Conservation (phyloP, 2,329 filamentous ascomycete species). For the Penicillium sp. region DNA sequence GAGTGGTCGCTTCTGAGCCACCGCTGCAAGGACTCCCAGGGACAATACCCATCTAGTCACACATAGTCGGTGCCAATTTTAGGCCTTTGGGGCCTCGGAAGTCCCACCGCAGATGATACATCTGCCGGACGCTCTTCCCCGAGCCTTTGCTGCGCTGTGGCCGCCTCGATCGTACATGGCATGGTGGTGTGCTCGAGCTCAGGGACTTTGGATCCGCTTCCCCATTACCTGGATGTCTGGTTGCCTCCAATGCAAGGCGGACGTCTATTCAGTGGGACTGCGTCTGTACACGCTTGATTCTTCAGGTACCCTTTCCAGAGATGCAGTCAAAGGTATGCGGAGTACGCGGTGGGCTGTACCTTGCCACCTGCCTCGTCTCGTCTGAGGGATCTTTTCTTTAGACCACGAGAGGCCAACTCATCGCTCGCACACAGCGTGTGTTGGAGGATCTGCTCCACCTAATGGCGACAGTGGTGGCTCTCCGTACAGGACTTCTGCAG, state of each 20-base stretch:
- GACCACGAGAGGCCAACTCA: constrained; percentile 4
- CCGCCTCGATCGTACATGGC: constrained; percentile 8
- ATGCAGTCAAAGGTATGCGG: constrained; percentile 10
- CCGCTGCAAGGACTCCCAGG: constrained; percentile 23
- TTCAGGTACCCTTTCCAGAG: constrained; percentile 20
- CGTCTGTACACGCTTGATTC: constrained; percentile 7
- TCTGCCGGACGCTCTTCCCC: constrained; percentile 14
- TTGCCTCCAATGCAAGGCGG: constrained; percentile 26
- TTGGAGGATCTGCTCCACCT: too few species aligned
- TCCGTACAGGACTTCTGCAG: too few species aligned
- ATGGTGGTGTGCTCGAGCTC: constrained; percentile 1
- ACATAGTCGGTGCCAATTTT: constrained; percentile 11
- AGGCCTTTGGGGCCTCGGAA: constrained; percentile 12
- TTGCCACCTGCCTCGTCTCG: constrained; percentile 1
- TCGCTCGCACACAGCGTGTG: too few species aligned
- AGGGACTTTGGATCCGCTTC: constrained; percentile 6
- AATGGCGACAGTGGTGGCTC: too few species aligned
- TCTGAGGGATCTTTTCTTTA: neutral
- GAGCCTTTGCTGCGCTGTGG: constrained; percentile 17
- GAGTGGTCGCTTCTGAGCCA: too few species aligned
- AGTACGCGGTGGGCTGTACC: neutral
- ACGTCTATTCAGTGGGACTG: constrained; percentile 8
- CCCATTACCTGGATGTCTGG: constrained; percentile 20
- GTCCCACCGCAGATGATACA: constrained; percentile 27
- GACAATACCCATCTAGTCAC: constrained; percentile 9